A percentile compares a stretch with the other conserved stretches of the same genome.
These are phyloP conservation scores for Petrea volubilis DNA, from an alignment of 257 asterid genomes.

Conservation along the genomic window DNA sequence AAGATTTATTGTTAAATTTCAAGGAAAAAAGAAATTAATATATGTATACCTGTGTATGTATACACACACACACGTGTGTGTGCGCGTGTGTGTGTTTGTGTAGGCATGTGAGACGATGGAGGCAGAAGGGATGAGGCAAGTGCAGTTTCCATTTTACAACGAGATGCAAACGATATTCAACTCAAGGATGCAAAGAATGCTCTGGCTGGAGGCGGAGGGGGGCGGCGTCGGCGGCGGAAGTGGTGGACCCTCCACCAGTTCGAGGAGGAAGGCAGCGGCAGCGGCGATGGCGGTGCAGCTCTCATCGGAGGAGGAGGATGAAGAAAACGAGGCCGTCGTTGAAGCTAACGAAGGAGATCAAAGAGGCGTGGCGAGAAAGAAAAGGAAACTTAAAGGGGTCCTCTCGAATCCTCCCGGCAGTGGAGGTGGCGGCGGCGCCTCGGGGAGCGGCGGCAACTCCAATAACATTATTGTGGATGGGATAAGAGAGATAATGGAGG, in stretches of 20 bases:
- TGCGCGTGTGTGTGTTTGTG: too few species aligned
- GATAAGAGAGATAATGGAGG: conserved; percentile 77
- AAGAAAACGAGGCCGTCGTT: conserved; percentile 60
- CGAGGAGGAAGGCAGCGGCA: conserved; percentile 53
- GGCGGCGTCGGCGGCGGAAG: conserved; percentile 38
- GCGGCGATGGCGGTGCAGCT: too few species aligned
- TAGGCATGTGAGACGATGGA: conserved; percentile 96
- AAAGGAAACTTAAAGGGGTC: conserved; percentile 41
- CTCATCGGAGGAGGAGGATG: conserved; percentile 79
- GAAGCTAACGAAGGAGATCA: too few species aligned
- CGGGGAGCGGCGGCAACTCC: too few species aligned
- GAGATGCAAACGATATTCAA: conserved; percentile 75
- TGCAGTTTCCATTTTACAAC: conserved; percentile 90
- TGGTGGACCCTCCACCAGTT: conserved; percentile 38
- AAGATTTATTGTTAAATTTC: not conserved
- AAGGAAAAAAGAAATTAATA: not conserved
- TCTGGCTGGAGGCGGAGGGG: conserved; percentile 94
- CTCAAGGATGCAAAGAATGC: conserved; percentile 83
- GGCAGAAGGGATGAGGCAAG: conserved; percentile 68
- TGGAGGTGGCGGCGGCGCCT: too few species aligned
- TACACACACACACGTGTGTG: too few species aligned
- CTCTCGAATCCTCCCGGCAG: not conserved
- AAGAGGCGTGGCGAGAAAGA: conserved; percentile 59
- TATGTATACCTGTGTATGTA: not conserved
- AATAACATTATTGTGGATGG: conserved; percentile 20